Evolutionary conservation across 2,329 filamentous ascomycete genomes (phyloP), one percentile per base, ranked within the genome.

Genomic region (Colletotrichum lindemuthianum): DNA sequence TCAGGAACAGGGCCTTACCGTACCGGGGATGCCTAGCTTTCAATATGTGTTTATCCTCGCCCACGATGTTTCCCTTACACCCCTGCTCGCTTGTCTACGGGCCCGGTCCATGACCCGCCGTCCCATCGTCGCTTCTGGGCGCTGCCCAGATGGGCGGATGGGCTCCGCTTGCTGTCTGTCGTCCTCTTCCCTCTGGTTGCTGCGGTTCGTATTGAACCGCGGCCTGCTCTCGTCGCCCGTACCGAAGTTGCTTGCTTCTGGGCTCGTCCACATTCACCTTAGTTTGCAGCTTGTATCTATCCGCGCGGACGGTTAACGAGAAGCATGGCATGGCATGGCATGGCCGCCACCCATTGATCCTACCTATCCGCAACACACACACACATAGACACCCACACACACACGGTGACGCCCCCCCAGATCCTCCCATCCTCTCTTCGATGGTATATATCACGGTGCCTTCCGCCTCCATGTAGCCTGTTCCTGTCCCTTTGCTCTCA

Each of bases 391-490:
- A 24, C 24, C 3, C 24, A 24, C 24, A 24, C 24, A 24, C 24
- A 24, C 4, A 24, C 24, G 3, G 24, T 24, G 24, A 24, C 24
- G 5, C 24, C 41, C 37, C 13, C 39, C 40, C 39, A 54, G 36
- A 15, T 9, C 34, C 45, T 13, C 36, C 57, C 47, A 54, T 56
- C 52, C 41, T 47, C 51, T 33, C 13, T 33, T 37, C 36, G 40
- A 56, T 64, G 34, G 58, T 66, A 67, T 68, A 68, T 68, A 68
- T 68, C 57, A 59, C 47, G 33, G 54, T 45, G 51, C 60, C 64
- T 40, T 67, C 64, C 48, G 54, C 60, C 24, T 59, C 48, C 56
- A 60, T 65, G 61, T 66, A 49, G 37, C 45, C 44, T 32, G 45
- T 40, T 12, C 51, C n/a, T 44, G 34, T 39, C 51, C 51, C 64